Base-by-base conservation (phyloP, 2,329 filamentous ascomycete genomes). In the Ascochyta pisi region DNA sequence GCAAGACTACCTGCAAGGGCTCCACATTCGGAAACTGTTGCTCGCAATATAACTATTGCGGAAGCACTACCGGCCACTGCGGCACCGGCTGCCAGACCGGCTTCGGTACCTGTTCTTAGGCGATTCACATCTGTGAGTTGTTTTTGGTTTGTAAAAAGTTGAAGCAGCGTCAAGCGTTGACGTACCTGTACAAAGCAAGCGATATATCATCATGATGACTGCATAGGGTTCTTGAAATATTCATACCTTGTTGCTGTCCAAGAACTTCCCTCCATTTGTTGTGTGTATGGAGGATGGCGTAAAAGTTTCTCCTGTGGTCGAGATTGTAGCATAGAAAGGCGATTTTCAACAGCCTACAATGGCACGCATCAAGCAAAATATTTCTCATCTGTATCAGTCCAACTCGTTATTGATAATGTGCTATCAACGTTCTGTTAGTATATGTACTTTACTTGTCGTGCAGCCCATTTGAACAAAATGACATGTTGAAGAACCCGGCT, bases 11-110 rank as follows among this genome's bases (percentile, higher is more conserved):
- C 10, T 81, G 79, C 63, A 56, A 68, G n/a, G 78, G 77, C 22
- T 77, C 74, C 50, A 43, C 63, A 9, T 80, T 77, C 57, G 60
- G 73, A 55, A 79, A 78, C 16, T 81, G 79, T 58, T 64, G 77
- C 33, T 78, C 73, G 19, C 65, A 64, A 49, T 73, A 72, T 57
- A 78, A 78, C n/a, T 74, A 68, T 61, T 82, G 80, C 43, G 71
- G 71, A n/a, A 56, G 57, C 16, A 73, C 66, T 12, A 59, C 57
- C 9, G 66, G 39, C 12, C 64, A 74, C 61, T 75, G 72, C 55
- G 63, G 57, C 15, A 63, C 61, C 16, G 70, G 70, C 27, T 76
- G 73, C 63, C 66, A 75, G 40, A 52, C 61, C 7, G 56, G 27
- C 9, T 77, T 74, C 42, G 74, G 74, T 22, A 56, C 53, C n/a